Evolutionary conservation across 352 stramenopile genomes (phyloP).

Genomic region (Globisporangium sylvaticum): DNA sequence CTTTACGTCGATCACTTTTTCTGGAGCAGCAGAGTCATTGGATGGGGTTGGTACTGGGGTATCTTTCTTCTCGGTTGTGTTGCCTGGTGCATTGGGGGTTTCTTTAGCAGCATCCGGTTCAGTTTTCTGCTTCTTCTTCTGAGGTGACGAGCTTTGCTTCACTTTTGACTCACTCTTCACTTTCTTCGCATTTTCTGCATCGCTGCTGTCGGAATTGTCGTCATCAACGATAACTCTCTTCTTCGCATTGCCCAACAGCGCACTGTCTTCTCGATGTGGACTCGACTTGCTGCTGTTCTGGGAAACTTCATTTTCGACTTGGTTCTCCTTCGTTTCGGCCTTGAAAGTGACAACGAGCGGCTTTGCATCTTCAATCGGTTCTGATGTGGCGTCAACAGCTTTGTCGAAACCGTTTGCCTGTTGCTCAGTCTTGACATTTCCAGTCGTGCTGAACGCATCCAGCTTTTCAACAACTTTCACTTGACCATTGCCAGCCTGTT

Average conservation of each 20-base stretch:
- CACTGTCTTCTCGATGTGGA: slow-evolving; percentile 16
- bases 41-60: not conserved
- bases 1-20: slow-evolving; percentile 7
- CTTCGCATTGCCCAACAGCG: slow-evolving; percentile 28
- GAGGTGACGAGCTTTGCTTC: slow-evolving; percentile 6
- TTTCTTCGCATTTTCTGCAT: slow-evolving; percentile 19
- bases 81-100: no score
- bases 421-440: slow-evolving; percentile 9
- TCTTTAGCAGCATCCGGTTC: not conserved
- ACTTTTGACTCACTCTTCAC: slow-evolving; percentile 6
- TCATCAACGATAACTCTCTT: slow-evolving; percentile 66
- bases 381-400: not conserved
- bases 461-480: not conserved
- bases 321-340: slow-evolving; percentile 14
- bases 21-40: not conserved
- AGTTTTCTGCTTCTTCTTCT: slow-evolving; percentile 18
- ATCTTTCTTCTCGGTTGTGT: not conserved
- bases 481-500: not conserved
- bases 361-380: not conserved
- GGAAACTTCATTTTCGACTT: slow-evolving; percentile 21
- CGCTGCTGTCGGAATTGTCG: slow-evolving; percentile 49
- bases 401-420: not conserved
- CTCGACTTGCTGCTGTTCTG: not conserved
- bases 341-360: not conserved
- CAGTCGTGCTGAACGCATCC: not conserved